These are phyloP conservation scores for Skeletonema menzelii DNA, from an alignment of 108 stramenopile genomes.

Conservation along the genomic window DNA sequence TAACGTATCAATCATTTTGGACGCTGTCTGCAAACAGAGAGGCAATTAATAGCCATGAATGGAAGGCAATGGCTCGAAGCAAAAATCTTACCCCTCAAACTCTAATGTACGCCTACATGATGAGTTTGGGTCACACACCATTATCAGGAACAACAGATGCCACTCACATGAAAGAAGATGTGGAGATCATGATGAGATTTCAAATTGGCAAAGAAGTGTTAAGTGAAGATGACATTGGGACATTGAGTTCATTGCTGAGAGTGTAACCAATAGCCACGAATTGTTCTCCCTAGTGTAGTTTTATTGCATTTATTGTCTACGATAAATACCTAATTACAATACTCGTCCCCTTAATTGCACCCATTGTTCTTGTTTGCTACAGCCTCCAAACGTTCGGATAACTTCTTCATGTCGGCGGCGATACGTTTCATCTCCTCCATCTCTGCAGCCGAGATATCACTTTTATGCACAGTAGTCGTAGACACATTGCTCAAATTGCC, in stretches of 20 bases:
- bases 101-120: constrained; percentile 83
- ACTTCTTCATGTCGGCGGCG: not conserved
- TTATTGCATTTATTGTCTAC: not conserved
- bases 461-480: not conserved
- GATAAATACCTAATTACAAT: not conserved
- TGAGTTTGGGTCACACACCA: constrained; percentile 78
- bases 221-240: constrained; percentile 12
- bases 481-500: not conserved
- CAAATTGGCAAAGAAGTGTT: constrained; percentile 67
- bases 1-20: constrained; percentile 71
- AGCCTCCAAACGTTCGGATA: not conserved
- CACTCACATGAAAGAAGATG: constrained; percentile 84
- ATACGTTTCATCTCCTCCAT: not conserved
- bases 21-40: constrained; percentile 67
- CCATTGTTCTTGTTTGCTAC: not conserved
- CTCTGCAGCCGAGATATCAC: not conserved
- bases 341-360: not conserved
- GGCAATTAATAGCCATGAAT: constrained; percentile 46
- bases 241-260: constrained; percentile 24
- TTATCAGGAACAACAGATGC: constrained; percentile 73
- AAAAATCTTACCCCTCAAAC: constrained; percentile 75
- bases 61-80: constrained; percentile 46
- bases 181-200: constrained; percentile 74
- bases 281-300: not conserved
- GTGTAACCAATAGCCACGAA: not conserved